phyloP scores from a whole-genome alignment of 140 eudicot species.

The Senecio squalidus region DNA sequence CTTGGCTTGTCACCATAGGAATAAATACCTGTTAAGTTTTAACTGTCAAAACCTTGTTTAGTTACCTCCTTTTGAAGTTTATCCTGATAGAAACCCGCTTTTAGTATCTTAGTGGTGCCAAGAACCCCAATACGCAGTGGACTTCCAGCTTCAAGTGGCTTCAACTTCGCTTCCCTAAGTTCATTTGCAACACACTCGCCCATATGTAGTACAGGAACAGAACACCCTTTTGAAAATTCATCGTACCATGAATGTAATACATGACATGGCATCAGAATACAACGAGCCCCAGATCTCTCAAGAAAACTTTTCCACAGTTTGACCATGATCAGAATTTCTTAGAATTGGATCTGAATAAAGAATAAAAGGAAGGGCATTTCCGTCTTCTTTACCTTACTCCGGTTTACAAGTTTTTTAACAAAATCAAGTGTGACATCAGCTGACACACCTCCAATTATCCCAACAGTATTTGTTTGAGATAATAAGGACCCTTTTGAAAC shows the following conservation, averaged over 20 bases:
- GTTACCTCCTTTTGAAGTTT: constrained; percentile 64
- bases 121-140: constrained; percentile 53
- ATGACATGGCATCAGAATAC: constrained; percentile 75
- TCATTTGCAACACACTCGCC: constrained; percentile 79
- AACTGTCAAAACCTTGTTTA: background rate
- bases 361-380: constrained; percentile 39
- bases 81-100: constrained; percentile 51
- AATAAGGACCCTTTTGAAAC: constrained; percentile 23
- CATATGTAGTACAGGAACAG: constrained; percentile 67
- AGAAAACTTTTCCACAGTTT: constrained; percentile 46
- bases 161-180: constrained; percentile 67
- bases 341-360: constrained; percentile 55
- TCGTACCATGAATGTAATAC: constrained; percentile 62
- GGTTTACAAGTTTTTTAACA: constrained; percentile 41
- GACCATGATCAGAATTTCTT: constrained; percentile 22
- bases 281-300: constrained; percentile 60
- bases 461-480: constrained; percentile 36
- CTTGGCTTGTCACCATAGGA: background rate
- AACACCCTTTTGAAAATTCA: constrained; percentile 53
- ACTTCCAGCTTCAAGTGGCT: constrained; percentile 79
- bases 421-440: constrained; percentile 36
- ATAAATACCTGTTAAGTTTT: background rate
- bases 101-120: constrained; percentile 39
- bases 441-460: constrained; percentile 63
- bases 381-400: constrained; percentile 32